These are phyloP conservation scores for Dactylellina sp. DNA, from an alignment of 2,329 filamentous ascomycete species.

Conservation along the genomic window DNA sequence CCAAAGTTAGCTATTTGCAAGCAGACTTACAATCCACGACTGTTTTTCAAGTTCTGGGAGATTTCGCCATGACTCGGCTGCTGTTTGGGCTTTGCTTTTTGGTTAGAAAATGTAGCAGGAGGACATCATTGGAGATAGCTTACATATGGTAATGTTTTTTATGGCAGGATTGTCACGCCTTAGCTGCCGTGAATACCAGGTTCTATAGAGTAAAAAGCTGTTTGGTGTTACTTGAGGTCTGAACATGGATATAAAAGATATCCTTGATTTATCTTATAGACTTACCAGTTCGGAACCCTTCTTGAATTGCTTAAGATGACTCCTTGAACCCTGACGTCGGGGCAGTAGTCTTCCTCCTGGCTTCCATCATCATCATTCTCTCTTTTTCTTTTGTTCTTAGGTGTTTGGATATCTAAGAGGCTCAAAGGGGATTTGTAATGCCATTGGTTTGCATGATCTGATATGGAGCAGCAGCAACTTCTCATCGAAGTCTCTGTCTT, in stretches of 20 bases:
- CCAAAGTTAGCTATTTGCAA: not conserved
- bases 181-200: constrained; percentile 5
- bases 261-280: not conserved
- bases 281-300: constrained; percentile 24
- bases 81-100: not conserved
- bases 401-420: not conserved
- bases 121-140: not conserved
- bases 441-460: no score
- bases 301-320: constrained; percentile 9
- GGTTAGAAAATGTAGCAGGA: not conserved
- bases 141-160: constrained; percentile 18
- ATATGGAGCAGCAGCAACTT: no score
- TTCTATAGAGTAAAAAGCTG: constrained; percentile 18
- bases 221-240: not conserved
- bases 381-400: not conserved
- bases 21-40: constrained; percentile 8
- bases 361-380: not conserved
- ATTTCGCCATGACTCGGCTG: constrained; percentile 9
- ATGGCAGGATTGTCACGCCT: not conserved
- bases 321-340: constrained; percentile 3
- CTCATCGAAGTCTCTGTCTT: no score
- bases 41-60: constrained; percentile 14
- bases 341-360: not conserved
- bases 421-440: no score
- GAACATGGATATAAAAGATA: no score